These are phyloP conservation scores for Trichomonascaceae sp. DNA, from an alignment of 1,139 yeast species.

Conservation along the genomic window DNA sequence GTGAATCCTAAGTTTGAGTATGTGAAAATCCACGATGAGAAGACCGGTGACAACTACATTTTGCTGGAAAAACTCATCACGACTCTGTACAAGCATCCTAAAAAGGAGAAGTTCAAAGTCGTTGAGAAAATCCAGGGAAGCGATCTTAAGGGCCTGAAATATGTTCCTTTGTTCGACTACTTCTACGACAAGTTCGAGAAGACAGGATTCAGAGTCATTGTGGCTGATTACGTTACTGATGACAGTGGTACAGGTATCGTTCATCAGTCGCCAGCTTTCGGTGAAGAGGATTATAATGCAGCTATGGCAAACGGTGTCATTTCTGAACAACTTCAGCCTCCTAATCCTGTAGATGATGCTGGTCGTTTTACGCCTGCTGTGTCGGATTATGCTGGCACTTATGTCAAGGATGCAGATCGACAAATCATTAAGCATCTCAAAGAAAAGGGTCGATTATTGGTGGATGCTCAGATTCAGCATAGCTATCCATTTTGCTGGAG, in stretches of 20 bases:
- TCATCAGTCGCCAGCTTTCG: conserved; percentile 97
- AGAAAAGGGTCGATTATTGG: conserved; percentile 66
- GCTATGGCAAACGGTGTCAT: conserved; percentile 73
- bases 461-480: conserved; percentile 81
- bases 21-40: conserved; percentile 86
- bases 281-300: conserved; percentile 95
- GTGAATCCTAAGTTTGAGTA: conserved; percentile 90
- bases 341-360: conserved; percentile 89
- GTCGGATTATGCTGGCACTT: conserved; percentile 67
- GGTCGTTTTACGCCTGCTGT: conserved; percentile 79
- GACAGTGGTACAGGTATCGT: conserved; percentile 99
- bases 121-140: conserved; percentile 76
- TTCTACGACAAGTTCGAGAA: conserved; percentile 71
- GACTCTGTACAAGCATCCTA: conserved; percentile 89
- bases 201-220: conserved; percentile 69
- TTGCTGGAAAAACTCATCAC: conserved; percentile 74
- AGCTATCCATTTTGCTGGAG: conserved; percentile 99
- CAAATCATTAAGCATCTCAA: conserved; percentile 79
- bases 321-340: conserved; percentile 62
- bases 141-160: conserved; percentile 70
- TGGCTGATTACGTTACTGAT: conserved; percentile 77
- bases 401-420: conserved; percentile 95
- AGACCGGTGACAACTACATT: conserved; percentile 70
- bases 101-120: conserved; percentile 76
- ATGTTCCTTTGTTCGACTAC: conserved; percentile 77